Base-by-base conservation (phyloP, 176 grass and related monocot genomes). In the Zea mays region DNA sequence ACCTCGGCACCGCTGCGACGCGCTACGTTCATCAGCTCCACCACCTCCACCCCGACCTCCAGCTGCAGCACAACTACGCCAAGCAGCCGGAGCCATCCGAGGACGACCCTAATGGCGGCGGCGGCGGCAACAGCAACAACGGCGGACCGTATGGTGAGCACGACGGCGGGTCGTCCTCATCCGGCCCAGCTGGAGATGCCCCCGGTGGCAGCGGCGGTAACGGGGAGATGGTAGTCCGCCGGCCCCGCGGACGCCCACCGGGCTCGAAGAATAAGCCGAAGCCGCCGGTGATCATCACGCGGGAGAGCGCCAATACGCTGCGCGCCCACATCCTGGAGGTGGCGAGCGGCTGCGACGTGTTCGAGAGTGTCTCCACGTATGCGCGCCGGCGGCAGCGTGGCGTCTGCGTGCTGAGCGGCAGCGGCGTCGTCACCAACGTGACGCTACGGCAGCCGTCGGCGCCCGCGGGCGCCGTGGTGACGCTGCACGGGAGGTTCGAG, bases 301-400 rank as follows among this genome's bases (percentile, higher is more conserved):
- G 92, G 44, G 96, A 99, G 89, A 99, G 96, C 76, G 96, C 96
- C 40, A 99, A 99, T 87, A 92, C 92, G 16, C 87, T 98, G 67
- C 92, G 96, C 70, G 96, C 96, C 3, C 96, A 99, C 83, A 99
- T 99, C 79, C 82, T 99, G 74, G 96, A 99, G 85, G 91, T 99
- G 2, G 96, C 85, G 0, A 87, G 87, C 56, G 96, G 96, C 61
- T 99, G 87, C 82, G 96, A 99, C 72, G 85, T 99, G 54, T 92
- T 99, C 74, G 96, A 94, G 35, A 90, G 90, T 83, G 65, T 99
- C 61, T 77, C 91, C 9, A 94, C 87, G 72, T 99, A 99, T 80
- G 92, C 96, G 3, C 90, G 83, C 69, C 89, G 92, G 54, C 74
- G 96, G 40, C 96, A 95, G 86, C 89, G 96, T 17, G 96, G 96